Conservation (phyloP, 2,329 filamentous ascomycete species). For the Kalaharituber pfeilii region DNA sequence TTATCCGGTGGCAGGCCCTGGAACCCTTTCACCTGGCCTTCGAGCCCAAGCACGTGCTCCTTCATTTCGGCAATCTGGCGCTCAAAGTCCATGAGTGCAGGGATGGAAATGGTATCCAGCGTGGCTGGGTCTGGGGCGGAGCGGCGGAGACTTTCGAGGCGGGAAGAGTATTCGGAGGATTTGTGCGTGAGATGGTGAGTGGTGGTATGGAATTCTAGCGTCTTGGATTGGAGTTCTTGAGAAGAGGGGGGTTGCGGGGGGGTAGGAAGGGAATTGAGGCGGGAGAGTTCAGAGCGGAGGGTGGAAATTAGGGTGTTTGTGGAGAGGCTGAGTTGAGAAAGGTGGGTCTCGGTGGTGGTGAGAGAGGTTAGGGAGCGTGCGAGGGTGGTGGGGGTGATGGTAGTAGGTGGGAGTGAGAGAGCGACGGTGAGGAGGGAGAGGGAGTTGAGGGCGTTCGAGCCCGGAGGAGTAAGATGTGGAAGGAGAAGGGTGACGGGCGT, state of each 20-base stretch:
- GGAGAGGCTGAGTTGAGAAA: constrained; percentile 13
- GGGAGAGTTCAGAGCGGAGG: background rate
- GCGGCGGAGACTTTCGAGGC: constrained; percentile 6
- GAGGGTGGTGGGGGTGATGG: constrained; percentile 22
- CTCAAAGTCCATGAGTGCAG: constrained; percentile 43
- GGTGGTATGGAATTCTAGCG: constrained; percentile 31
- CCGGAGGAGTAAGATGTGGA: constrained; percentile 11
- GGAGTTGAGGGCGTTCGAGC: constrained; percentile 11
- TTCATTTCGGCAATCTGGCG: constrained; percentile 41
- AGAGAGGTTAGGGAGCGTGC: constrained; percentile 25
- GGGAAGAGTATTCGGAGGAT: background rate
- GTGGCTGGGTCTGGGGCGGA: constrained; percentile 3
- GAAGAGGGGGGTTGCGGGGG: background rate
- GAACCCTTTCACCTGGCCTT: constrained; percentile 47
- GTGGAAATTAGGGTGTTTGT: constrained; percentile 4
- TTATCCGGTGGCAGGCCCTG: constrained; percentile 55
- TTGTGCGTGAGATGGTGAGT: constrained; percentile 25
- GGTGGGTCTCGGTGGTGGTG: constrained; percentile 8
- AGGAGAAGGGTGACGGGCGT: constrained; percentile 4
- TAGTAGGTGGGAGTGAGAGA: background rate
- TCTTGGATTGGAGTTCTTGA: constrained; percentile 23
- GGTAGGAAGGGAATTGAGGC: constrained; percentile 1
- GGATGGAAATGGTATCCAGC: constrained; percentile 30
- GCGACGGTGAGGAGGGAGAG: constrained; percentile 17
- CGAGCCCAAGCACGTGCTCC: constrained; percentile 40